These are phyloP conservation scores for Lumnitzera littorea DNA, from an alignment of 345 rosid genomes.

Conservation along the genomic window DNA sequence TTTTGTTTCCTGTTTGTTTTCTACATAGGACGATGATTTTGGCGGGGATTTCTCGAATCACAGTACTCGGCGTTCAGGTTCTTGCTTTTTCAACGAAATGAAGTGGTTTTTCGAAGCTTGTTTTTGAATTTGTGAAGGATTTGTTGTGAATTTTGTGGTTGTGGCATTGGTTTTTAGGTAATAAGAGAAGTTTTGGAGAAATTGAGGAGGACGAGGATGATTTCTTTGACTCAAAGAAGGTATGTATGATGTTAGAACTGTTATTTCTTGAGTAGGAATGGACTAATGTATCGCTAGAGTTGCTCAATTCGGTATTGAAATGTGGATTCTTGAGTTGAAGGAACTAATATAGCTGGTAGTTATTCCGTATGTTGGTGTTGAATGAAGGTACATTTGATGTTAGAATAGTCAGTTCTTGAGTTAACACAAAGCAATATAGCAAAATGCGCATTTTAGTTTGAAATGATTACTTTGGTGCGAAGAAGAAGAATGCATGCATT, in stretches of 20 bases:
- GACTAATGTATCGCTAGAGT: too few species aligned
- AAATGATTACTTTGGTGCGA: too few species aligned
- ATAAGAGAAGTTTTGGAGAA: conserved; percentile 75
- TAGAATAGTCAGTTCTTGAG: too few species aligned
- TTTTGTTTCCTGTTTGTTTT: not conserved
- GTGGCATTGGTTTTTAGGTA: conserved; percentile 24
- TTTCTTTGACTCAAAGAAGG: conserved; percentile 77
- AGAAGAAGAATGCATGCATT: too few species aligned
- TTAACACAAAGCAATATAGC: too few species aligned
- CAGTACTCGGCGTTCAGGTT: conserved; percentile 49
- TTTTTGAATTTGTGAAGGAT: not conserved
- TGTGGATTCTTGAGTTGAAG: too few species aligned
- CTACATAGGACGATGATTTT: conserved; percentile 74
- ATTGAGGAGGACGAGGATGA: conserved; percentile 92
- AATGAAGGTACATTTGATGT: too few species aligned
- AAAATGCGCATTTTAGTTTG: too few species aligned
- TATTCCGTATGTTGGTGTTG: too few species aligned
- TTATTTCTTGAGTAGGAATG: not conserved
- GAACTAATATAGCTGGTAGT: too few species aligned
- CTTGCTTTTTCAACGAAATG: not conserved
- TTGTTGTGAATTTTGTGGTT: not conserved
- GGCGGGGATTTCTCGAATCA: conserved; percentile 65
- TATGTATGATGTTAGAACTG: conserved; percentile 2
- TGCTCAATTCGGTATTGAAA: too few species aligned
- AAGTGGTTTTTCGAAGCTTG: not conserved